Conservation (phyloP, 495 filamentous ascomycete species). For the Penicillium nucicola region DNA sequence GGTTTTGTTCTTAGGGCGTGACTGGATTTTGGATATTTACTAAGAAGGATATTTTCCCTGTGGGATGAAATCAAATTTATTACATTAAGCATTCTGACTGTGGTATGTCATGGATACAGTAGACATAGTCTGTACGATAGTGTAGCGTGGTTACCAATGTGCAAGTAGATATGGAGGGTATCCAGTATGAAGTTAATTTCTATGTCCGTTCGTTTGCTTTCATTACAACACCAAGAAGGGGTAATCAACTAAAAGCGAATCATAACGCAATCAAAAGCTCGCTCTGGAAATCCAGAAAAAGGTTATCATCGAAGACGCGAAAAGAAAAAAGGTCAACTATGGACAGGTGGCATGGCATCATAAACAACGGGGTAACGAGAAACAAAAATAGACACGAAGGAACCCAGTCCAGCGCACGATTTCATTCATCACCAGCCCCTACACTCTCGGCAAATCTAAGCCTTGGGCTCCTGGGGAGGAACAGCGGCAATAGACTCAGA, state of each 20-base stretch:
- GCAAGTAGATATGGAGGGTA: no score
- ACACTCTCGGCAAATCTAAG: constrained; percentile 31
- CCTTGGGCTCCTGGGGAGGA: constrained; percentile 17
- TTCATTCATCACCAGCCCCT: constrained; percentile 8
- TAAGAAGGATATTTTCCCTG: no score
- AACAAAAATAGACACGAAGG: background rate
- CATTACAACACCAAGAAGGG: background rate
- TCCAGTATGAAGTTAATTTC: background rate
- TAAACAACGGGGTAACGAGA: background rate
- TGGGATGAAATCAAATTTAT: no score
- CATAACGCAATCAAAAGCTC: background rate
- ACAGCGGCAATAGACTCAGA: constrained; percentile 15
- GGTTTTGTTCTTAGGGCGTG: background rate
- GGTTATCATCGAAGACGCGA: background rate
- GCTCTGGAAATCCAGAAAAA: background rate
- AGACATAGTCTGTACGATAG: no score
- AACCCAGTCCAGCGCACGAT: background rate
- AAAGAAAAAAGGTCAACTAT: constrained; percentile 1
- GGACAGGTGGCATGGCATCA: constrained; percentile 1
- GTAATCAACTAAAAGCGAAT: no score
- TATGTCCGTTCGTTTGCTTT: background rate
- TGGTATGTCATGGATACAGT: no score
- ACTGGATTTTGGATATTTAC: background rate
- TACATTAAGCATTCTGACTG: no score
- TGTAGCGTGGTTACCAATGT: no score